Conservation (phyloP, 257 asterid genomes). For the Solanum etuberosum region DNA sequence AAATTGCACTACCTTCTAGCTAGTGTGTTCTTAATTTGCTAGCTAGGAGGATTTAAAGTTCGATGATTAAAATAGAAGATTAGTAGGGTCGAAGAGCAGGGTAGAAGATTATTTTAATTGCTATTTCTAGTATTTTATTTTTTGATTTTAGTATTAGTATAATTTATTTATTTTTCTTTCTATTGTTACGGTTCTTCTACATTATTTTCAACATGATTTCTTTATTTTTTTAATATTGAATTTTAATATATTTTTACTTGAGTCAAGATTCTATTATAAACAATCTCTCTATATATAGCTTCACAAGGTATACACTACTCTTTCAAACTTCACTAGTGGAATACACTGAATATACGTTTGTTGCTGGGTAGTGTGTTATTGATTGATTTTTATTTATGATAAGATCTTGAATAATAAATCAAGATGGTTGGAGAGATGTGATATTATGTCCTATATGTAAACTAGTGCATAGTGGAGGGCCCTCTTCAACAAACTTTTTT, state of each 20-base stretch:
- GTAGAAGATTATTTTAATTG: too few relatives aligned
- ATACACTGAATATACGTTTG: neutral
- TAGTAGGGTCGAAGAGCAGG: too few relatives aligned
- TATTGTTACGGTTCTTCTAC: neutral
- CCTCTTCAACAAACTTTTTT: neutral
- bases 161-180: accelerated
- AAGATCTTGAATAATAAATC: neutral
- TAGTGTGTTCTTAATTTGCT: neutral
- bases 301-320: too few relatives aligned
- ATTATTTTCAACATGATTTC: neutral
- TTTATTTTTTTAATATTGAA: too few relatives aligned
- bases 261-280: too few relatives aligned
- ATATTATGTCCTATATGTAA: neutral
- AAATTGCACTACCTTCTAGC: neutral
- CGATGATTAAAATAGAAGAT: too few relatives aligned
- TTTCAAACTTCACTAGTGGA: too few relatives aligned
- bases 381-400: neutral
- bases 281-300: too few relatives aligned
- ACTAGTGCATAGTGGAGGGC: neutral
- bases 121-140: too few relatives aligned
- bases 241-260: too few relatives aligned
- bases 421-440: slow-evolving; percentile 2
- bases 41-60: neutral
- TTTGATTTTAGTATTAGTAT: too few relatives aligned
- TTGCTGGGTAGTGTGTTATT: neutral